phyloP scores from a whole-genome alignment of 495 filamentous ascomycete genomes.

The Hypoxylon fuscum region DNA sequence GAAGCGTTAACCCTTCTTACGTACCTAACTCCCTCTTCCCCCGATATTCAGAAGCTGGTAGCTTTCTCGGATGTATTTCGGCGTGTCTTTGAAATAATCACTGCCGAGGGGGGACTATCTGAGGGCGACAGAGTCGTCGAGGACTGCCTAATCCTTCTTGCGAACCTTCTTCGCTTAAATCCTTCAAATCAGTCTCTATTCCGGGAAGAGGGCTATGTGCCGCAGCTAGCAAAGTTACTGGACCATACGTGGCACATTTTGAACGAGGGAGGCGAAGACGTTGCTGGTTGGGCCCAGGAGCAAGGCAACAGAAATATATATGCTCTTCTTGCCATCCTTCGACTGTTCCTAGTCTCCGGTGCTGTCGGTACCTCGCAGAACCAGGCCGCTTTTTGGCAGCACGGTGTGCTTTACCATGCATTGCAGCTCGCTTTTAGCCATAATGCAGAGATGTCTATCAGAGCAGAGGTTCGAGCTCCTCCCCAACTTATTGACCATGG shows the following conservation, averaged over 20 bases:
- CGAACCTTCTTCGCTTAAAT: slow-evolving; percentile 89
- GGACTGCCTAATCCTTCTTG: slow-evolving; percentile 92
- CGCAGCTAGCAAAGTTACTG: slow-evolving; percentile 75
- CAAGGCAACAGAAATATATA: slow-evolving; percentile 92
- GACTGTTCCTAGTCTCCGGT: slow-evolving; percentile 83
- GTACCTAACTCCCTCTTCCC: slow-evolving; percentile 59
- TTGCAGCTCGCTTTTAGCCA: slow-evolving; percentile 86
- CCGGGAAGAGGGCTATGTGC: slow-evolving; percentile 86
- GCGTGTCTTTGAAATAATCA: slow-evolving; percentile 81
- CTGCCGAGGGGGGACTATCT: slow-evolving; percentile 79
- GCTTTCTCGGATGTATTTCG: slow-evolving; percentile 96
- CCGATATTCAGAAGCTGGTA: slow-evolving; percentile 88
- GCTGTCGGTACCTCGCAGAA: slow-evolving; percentile 83
- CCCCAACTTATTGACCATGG: slow-evolving; percentile 33
- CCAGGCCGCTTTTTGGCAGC: slow-evolving; percentile 84
- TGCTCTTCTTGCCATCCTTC: slow-evolving; percentile 84
- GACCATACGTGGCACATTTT: slow-evolving; percentile 64
- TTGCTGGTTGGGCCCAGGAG: slow-evolving; percentile 74
- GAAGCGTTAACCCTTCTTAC: slow-evolving; percentile 65
- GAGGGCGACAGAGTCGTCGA: slow-evolving; percentile 91
- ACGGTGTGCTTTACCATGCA: slow-evolving; percentile 81
- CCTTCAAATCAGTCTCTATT: slow-evolving; percentile 94
- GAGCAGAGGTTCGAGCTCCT: slow-evolving; percentile 71
- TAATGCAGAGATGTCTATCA: slow-evolving; percentile 76
- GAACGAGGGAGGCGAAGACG: slow-evolving; percentile 66